A percentile compares a stretch with the other conserved stretches of the same genome.
Conservation (phyloP, 306 rosid species). For the Cucurbita moschata region DNA sequence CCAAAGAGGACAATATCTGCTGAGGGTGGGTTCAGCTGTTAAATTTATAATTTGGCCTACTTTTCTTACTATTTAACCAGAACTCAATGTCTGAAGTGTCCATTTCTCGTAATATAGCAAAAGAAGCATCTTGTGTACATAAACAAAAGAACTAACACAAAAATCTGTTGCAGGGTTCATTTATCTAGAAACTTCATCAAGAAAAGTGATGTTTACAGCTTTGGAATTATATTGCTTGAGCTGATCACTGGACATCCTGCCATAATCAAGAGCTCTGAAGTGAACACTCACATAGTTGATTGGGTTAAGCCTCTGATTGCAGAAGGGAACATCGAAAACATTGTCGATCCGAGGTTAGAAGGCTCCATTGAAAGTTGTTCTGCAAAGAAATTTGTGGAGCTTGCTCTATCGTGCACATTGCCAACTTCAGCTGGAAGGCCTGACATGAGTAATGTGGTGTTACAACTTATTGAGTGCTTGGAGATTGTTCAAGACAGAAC, state of each 20-base stretch:
- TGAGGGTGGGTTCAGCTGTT: no score
- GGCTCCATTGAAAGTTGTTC: background rate
- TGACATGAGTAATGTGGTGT: slow-evolving; percentile 8
- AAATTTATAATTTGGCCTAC: no score
- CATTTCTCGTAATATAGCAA: background rate
- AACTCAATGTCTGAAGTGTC: background rate
- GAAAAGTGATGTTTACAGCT: slow-evolving; percentile 18
- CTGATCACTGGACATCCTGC: slow-evolving; percentile 14
- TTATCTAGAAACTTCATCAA: background rate
- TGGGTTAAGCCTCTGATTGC: slow-evolving; percentile 8
- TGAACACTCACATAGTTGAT: slow-evolving; percentile 7
- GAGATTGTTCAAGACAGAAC: slow-evolving; percentile 2
- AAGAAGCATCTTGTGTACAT: background rate
- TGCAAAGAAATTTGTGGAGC: slow-evolving; percentile 4
- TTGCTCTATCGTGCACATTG: slow-evolving; percentile 12
- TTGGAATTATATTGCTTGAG: slow-evolving; percentile 15
- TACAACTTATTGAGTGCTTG: slow-evolving; percentile 10
- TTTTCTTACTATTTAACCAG: background rate
- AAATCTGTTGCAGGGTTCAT: background rate
- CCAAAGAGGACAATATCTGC: no score
- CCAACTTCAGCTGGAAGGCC: slow-evolving; percentile 10
- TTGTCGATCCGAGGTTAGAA: slow-evolving; percentile 12
- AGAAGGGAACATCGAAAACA: background rate
- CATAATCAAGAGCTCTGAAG: background rate
- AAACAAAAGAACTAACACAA: background rate